These are phyloP conservation scores for Phytophthora sp. DNA, from an alignment of 352 stramenopile genomes.

Conservation along the genomic window DNA sequence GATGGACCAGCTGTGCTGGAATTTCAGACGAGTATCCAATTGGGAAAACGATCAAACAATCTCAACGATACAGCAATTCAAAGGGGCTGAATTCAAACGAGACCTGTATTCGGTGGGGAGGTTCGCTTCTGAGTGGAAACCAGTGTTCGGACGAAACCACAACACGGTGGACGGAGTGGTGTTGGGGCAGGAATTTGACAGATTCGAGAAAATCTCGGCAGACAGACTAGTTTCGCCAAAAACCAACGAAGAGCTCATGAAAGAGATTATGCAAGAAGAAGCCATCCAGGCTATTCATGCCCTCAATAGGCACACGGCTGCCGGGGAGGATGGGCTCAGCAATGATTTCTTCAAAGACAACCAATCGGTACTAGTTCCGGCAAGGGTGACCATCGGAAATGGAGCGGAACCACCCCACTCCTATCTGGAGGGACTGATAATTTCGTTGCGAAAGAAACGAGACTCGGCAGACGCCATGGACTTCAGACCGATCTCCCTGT, in stretches of 20 bases:
- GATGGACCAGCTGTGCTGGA: too few species aligned
- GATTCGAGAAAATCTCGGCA: background rate
- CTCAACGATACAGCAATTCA: background rate
- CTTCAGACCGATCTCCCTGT: conserved; percentile 15
- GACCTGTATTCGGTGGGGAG: background rate
- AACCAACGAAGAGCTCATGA: background rate
- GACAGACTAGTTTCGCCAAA: background rate
- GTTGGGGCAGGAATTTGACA: background rate
- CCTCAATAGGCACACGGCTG: background rate
- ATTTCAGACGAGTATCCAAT: background rate
- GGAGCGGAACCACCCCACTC: conserved; percentile 1
- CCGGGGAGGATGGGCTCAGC: background rate
- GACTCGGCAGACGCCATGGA: conserved; percentile 9
- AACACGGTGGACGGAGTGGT: background rate
- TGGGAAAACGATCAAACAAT: too few species aligned
- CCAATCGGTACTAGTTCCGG: background rate
- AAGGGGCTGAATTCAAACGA: background rate
- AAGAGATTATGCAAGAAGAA: background rate
- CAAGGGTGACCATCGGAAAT: background rate
- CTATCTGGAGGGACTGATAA: conserved; percentile 1
- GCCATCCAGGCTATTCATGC: background rate
- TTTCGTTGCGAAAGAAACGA: conserved; percentile 4
- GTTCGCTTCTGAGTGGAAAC: conserved; percentile 4
- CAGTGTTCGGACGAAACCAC: background rate
- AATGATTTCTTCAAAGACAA: background rate